Base-by-base conservation (phyloP, 2,329 filamentous ascomycete species). In the Trichophyton simii region DNA sequence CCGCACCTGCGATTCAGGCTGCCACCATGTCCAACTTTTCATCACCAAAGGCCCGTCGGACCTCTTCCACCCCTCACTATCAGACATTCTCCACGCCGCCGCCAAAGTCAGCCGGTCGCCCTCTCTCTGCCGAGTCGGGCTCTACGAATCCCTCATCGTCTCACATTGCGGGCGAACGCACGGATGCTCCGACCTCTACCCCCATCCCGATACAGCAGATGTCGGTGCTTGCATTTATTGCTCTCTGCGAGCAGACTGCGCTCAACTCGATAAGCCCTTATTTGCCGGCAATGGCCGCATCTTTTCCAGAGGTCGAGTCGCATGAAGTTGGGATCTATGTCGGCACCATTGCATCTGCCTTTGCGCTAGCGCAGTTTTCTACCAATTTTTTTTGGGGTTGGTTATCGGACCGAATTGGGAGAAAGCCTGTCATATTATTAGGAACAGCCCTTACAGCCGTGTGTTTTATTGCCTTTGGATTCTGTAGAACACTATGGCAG, bases 221-320 rank as follows among this genome's bases (percentile, higher is more conserved):
- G 63, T 81, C 85, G 3, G 83, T 97, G 11, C 79, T 99, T 38
- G 92, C 92, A 0, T 77, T 96, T 66, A 88, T 99, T 63, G 91
- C 91, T 5, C 80, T 99, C 22, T 88, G 89, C 60, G 94, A 99
- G 72, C 94, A 99, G 78, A 97, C 92, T 0, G 94, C 94, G 0
- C 82, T 99, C 70, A 99, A 99, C 74, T 96, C 91, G 22, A 96
- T 99, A 69, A 88, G 87, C 9, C 94, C 94, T 0, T 99, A 99
- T 73, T 83, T 99, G 1, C 94, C 94, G 0, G 84, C 91, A 67
- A 97, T 99, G 92, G 86, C 91, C 1, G 83, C 84, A 22, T 85
- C 84, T 0, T 97, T 97, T 71, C 88, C 89, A 0, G 89, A 89
- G 64, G 86, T 96, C 20, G 82, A 87, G 20, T 75, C 81, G 1